Percentiles rank a stretch among this genome's conserved stretches.
These are phyloP conservation scores for Astragalus glycyphyllos DNA, from an alignment of 306 rosid genomes.

Conservation along the genomic window DNA sequence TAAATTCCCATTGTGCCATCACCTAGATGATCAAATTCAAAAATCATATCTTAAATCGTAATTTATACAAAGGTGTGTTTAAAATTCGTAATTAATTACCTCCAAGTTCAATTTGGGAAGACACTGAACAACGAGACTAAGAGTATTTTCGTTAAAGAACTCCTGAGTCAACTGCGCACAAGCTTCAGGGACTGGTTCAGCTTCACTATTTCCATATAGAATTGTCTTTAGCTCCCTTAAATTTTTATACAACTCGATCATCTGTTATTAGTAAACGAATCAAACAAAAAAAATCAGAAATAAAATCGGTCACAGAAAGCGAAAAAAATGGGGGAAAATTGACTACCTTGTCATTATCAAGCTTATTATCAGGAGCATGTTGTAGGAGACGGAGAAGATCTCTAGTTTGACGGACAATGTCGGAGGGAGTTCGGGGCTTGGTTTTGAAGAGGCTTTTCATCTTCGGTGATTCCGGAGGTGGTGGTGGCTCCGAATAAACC, in stretches of 20 bases:
- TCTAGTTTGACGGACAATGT: constrained; percentile 77
- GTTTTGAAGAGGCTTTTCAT: constrained; percentile 88
- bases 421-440: constrained; percentile 78
- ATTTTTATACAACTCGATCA: constrained; percentile 63
- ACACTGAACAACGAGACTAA: constrained; percentile 66
- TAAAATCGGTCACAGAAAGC: neutral
- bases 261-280: constrained; percentile 44
- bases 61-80: no score
- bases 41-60: neutral
- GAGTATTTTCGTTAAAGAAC: constrained; percentile 73
- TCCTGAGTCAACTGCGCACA: constrained; percentile 90
- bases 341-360: constrained; percentile 60
- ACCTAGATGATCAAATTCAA: neutral
- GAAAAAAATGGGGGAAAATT: neutral
- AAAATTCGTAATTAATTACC: constrained; percentile 54
- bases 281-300: constrained; percentile 11
- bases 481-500: constrained; percentile 37
- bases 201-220: constrained; percentile 87
- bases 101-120: constrained; percentile 88
- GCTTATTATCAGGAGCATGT: constrained; percentile 50
- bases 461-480: constrained; percentile 31
- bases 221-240: constrained; percentile 76
- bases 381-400: constrained; percentile 66
- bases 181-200: constrained; percentile 88
- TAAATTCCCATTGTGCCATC: neutral